phyloP scores from a whole-genome alignment of 2,329 filamentous ascomycete genomes.

The Fusarium fujikuroi region DNA sequence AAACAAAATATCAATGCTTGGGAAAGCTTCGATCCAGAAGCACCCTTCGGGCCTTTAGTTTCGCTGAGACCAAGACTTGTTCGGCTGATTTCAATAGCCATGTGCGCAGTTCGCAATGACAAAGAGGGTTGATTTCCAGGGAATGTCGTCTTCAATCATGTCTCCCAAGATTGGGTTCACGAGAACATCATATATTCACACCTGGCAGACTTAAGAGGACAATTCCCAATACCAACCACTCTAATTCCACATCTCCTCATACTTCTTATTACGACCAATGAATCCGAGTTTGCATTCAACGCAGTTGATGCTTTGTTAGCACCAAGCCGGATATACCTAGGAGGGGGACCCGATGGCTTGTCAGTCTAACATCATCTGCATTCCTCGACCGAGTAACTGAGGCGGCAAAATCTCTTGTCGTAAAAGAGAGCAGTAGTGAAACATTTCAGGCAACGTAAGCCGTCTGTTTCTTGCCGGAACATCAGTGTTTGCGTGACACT shows the following conservation, averaged over 20 bases:
- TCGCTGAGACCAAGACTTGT: slow-evolving; percentile 71
- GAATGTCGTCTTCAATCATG: not conserved
- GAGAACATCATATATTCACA: not conserved
- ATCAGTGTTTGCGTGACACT: too few relatives aligned
- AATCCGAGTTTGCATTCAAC: not conserved
- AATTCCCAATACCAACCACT: not conserved
- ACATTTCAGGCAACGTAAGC: too few relatives aligned
- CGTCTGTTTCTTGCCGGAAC: too few relatives aligned
- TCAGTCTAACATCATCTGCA: not conserved
- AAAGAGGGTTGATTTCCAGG: slow-evolving; percentile 22
- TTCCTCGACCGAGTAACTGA: not conserved
- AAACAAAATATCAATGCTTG: not conserved
- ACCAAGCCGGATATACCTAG: not conserved
- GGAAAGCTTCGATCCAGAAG: slow-evolving; percentile 61
- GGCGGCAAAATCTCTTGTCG: not conserved
- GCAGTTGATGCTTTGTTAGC: not conserved
- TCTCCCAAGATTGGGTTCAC: not conserved
- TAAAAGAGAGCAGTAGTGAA: too few relatives aligned
- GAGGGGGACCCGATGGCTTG: not conserved
- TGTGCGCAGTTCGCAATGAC: slow-evolving; percentile 56
- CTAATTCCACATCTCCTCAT: not conserved
- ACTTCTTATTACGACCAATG: not conserved
- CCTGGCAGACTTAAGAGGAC: not conserved
- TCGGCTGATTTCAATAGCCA: slow-evolving; percentile 67
- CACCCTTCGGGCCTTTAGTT: slow-evolving; percentile 71